Base-by-base conservation (phyloP, 495 filamentous ascomycete species). In the Lasiosphaeris hirsuta region DNA sequence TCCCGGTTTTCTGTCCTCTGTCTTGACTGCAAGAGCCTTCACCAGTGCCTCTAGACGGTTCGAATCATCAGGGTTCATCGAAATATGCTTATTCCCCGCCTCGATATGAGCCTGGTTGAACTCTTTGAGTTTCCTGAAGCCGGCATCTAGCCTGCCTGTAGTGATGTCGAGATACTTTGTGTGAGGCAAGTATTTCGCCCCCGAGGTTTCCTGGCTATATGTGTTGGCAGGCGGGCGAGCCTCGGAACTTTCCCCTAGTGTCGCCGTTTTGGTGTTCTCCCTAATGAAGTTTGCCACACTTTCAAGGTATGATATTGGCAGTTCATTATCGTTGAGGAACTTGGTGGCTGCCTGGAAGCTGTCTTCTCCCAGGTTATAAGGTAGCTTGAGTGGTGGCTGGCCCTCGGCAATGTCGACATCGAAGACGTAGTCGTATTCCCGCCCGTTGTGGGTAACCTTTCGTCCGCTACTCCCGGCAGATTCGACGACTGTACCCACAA, bases 391-490 rank as follows among this genome's bases (percentile, higher is more conserved):
- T 3, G 94, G 84, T 33, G 95, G 95, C 61, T 93, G 90, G 38
- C 94, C 95, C 59, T 97, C 95, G 66, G 96, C 89, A 56, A 97
- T 93, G 64, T 97, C 95, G 23, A 99, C 94, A 66, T 97, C 93
- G 61, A 97, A 99, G 47, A 99, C 95, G 69, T 90, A 97, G 63
- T 99, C 95, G 68, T 95, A 99, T 54, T 96, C 90, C 68, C 92
- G 84, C 18, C 95, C 95, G 2, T 86, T 70, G 66, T 92, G 89
- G 41, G 86, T 75, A n/a, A 79, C 77, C 68, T 84, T 84, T 44
- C 80, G 79, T 3, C 89, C 87, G 57, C 85, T 90, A 67, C 90
- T 94, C 35, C 87, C 93, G 36, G 86, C 87, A 2, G 90, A 84
- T 56, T 96, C 92, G 14, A 99, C 94, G 13, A 97, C 95, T 0